Conservation (phyloP, 192 early-diverging fungal genomes). For the Podila horticola region DNA sequence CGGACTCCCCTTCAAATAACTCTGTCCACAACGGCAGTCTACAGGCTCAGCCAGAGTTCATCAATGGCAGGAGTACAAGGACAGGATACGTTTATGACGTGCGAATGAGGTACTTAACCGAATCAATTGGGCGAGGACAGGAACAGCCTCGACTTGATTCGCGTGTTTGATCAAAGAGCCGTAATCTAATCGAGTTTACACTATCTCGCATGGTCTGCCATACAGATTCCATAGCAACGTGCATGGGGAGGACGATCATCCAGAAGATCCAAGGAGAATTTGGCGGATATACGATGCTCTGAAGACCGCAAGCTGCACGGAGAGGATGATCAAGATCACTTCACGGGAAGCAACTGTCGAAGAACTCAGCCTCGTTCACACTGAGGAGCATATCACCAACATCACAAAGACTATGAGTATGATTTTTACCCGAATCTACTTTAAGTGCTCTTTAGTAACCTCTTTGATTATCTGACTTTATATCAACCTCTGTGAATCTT, state of each 20-base stretch:
- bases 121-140: no score
- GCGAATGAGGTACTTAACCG: constrained; percentile 38
- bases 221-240: constrained; percentile 67
- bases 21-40: not conserved
- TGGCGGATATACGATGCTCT: constrained; percentile 71
- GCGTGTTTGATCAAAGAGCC: no score
- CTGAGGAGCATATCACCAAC: constrained; percentile 51
- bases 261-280: constrained; percentile 81
- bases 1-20: not conserved
- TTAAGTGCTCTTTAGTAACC: not conserved
- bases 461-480: not conserved
- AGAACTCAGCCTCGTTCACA: constrained; percentile 68
- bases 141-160: no score
- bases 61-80: constrained; percentile 41
- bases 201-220: not conserved
- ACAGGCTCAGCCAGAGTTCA: constrained; percentile 19
- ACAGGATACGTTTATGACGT: constrained; percentile 52
- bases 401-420: constrained; percentile 58
- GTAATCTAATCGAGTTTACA: not conserved
- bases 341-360: constrained; percentile 57
- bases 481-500: no score
- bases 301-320: constrained; percentile 53
- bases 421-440: not conserved
- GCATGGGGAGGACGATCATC: constrained; percentile 72
- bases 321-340: constrained; percentile 55